Conservation (phyloP, 306 rosid species). For the Cucumis hystrix region DNA sequence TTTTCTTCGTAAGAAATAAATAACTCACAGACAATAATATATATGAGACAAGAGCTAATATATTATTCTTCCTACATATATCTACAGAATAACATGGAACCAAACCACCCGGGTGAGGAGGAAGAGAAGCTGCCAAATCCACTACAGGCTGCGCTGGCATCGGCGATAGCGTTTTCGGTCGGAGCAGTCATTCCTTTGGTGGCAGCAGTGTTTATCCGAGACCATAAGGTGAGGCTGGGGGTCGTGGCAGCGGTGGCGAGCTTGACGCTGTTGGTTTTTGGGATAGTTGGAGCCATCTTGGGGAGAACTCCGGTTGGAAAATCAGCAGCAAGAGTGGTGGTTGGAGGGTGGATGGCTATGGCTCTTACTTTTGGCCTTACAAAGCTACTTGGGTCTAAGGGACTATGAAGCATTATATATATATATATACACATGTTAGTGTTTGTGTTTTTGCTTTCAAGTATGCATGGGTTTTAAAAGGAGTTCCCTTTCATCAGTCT, state of each 20-base stretch:
- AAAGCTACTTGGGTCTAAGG: neutral
- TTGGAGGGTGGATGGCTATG: slow-evolving; percentile 13
- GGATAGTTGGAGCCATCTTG: neutral
- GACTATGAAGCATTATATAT: neutral
- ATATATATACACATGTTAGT: too few species aligned
- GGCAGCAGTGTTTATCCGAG: neutral
- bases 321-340: neutral
- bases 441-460: too few species aligned
- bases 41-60: neutral
- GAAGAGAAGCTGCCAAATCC: slow-evolving; percentile 6
- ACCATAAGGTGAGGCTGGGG: slow-evolving; percentile 7
- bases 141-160: neutral
- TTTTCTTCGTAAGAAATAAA: too few species aligned
- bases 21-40: too few species aligned
- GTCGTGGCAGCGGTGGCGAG: neutral
- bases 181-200: slow-evolving; percentile 7
- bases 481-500: neutral
- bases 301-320: slow-evolving; percentile 1
- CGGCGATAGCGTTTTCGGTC: slow-evolving; percentile 1
- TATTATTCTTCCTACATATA: neutral
- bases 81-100: neutral
- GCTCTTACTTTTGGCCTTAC: slow-evolving; percentile 11
- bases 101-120: neutral
- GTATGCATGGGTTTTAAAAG: neutral
- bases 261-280: neutral